Base-by-base conservation (phyloP, 176 grass and related monocot genomes). In the Rhynchospora breviuscula region DNA sequence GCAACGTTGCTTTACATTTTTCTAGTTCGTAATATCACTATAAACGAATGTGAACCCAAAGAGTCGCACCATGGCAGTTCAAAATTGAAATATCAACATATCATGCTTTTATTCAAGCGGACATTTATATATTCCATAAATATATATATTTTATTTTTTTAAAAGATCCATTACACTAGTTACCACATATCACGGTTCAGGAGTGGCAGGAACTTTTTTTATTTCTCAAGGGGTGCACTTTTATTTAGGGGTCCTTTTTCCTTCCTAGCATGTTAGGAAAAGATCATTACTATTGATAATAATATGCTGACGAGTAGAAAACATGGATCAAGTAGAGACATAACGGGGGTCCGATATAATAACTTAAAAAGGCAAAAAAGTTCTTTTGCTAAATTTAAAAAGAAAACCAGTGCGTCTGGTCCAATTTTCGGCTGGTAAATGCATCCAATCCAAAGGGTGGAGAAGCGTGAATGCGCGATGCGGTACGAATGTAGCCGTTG, bases 291-390 rank as follows among this genome's bases (percentile, higher is more conserved):
- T 75, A 54, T 57, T 40, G 52, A 75, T 51, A 12, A 22, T 22
- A 73, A 53, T 51, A 80, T 63, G 59, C 29, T 80, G 53, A 80
- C 78, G 57, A 62, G 12, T 80, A 80, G 15, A 80, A 75, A 62
- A 59, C 19, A 61, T 63, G 21, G 57, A 63, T 80, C 57, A 63
- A 80, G 56, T 10, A 45, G 57, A 80, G 78, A 80, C 78, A 82
- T 66, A 82, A 31, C 19, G 59, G 59, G 14, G 53, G 79, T 81
- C 18, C 33, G 6, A 15, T 81, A 15, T 45, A 57, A 63, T 10
- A 21, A 25, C 45, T 46, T 14, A 40, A 63, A 35, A 40, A 5
- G 35, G 35, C 35, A 40, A 40, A 40, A 40, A 40, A 40, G 35
- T 40, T 40, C 35, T 40, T 40, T 40, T 40, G 2, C 35, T 3